Evolutionary conservation across 2,329 filamentous ascomycete species (phyloP).

Genomic region (Albophoma yamanashiensis): DNA sequence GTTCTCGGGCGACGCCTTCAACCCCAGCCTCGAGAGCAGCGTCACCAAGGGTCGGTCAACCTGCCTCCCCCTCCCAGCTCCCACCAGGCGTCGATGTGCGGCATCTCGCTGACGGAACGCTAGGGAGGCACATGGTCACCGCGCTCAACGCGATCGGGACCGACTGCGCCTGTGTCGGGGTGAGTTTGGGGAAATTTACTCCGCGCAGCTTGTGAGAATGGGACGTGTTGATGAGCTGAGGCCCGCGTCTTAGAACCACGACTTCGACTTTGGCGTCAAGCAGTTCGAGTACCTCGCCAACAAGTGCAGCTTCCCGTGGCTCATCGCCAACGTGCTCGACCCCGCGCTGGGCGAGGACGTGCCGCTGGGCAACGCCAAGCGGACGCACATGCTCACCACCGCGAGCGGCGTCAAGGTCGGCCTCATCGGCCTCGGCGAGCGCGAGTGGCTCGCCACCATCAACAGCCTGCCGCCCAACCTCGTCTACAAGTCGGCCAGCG

Average conservation of each 20-base stretch:
- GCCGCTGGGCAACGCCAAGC: conserved; percentile 64
- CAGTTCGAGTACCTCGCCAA: conserved; percentile 65
- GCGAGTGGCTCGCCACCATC: conserved; percentile 84
- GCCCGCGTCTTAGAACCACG: conserved; percentile 57
- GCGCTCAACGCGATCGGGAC: conserved; percentile 70
- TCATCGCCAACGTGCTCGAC: conserved; percentile 81
- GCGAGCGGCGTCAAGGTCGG: conserved; percentile 82
- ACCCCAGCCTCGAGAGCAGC: conserved; percentile 78
- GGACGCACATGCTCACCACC: conserved; percentile 65
- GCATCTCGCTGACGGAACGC: neutral
- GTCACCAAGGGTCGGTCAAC: conserved; percentile 63
- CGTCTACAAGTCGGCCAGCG: conserved; percentile 68
- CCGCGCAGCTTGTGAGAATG: neutral
- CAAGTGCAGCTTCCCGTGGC: conserved; percentile 80
- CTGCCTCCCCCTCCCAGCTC: too few species aligned
- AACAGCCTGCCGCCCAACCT: conserved; percentile 75
- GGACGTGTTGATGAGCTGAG: neutral
- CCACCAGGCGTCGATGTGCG: too few species aligned
- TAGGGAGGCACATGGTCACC: conserved; percentile 76
- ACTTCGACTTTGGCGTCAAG: conserved; percentile 80
- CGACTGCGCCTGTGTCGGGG: conserved; percentile 71
- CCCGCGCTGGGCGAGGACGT: conserved; percentile 66
- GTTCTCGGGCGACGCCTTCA: conserved; percentile 90
- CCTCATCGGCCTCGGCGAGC: conserved; percentile 74
- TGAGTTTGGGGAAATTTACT: conserved; percentile 33